Conservation (phyloP, 139 green algal genomes). For the Raphidocelis subcapitata region DNA sequence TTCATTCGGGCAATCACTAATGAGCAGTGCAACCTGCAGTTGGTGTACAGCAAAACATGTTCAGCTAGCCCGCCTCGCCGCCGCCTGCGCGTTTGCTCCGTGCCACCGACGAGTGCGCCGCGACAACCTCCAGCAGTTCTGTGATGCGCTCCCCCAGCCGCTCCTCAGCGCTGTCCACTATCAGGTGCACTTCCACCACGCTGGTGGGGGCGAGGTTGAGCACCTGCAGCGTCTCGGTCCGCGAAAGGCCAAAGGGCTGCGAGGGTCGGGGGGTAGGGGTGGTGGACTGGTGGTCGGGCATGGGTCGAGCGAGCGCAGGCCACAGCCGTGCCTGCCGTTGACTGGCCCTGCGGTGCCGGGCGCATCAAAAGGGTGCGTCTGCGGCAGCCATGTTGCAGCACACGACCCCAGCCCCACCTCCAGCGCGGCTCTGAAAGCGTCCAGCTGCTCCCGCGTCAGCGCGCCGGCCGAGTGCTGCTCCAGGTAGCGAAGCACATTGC, state of each 20-base stretch:
- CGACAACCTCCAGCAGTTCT: constrained; percentile 38
- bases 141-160: constrained; percentile 44
- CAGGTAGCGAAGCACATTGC: constrained; percentile 40
- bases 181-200: constrained; percentile 54
- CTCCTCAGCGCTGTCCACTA: constrained; percentile 46
- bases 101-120: constrained; percentile 13
- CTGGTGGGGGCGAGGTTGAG: constrained; percentile 50
- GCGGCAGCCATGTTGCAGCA: background rate
- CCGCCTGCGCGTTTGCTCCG: background rate
- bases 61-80: too few species aligned
- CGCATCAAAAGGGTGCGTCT: background rate
- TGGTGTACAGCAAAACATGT: too few species aligned
- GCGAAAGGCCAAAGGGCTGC: constrained; percentile 42
- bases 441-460: constrained; percentile 32
- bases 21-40: too few species aligned
- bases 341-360: background rate
- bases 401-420: constrained; percentile 12
- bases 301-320: background rate
- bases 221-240: constrained; percentile 57
- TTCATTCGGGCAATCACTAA: too few species aligned
- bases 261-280: background rate
- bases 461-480: constrained; percentile 1
- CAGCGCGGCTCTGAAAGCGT: constrained; percentile 32
- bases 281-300: background rate
- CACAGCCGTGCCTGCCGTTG: background rate